Evolutionary conservation across 75 land plant genomes (phyloP).

Genomic region (Picea glauca): DNA sequence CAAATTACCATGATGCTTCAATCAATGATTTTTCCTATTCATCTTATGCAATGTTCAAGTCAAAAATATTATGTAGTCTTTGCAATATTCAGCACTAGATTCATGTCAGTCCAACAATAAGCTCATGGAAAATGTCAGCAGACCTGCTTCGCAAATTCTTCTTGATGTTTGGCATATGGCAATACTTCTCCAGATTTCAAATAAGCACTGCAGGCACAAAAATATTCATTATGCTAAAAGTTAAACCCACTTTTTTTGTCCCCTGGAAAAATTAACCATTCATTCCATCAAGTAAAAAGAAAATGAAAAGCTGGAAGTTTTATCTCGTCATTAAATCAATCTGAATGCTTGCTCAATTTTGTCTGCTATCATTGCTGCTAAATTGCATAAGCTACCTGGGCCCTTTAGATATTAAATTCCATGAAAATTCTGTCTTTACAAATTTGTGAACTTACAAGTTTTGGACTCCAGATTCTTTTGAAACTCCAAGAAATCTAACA

Average conservation of each 20-base stretch:
- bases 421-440: not conserved
- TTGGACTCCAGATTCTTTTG: not conserved
- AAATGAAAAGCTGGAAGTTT: not conserved
- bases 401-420: not conserved
- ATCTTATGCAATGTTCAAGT: not conserved
- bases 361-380: not conserved
- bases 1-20: not conserved
- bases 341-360: not conserved
- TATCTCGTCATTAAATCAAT: not conserved
- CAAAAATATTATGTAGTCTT: not conserved
- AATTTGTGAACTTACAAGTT: constrained; percentile 1
- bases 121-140: not conserved
- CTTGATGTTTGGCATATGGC: constrained; percentile 9
- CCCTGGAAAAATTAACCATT: no score
- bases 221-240: not conserved
- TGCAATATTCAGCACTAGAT: not conserved
- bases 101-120: not conserved
- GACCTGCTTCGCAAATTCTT: constrained; percentile 5
- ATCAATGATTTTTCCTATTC: not conserved
- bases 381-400: not conserved
- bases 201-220: constrained; percentile 8
- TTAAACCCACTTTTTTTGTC: no score
- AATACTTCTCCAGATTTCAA: constrained; percentile 13
- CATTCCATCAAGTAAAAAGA: no score
- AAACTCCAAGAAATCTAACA: constrained; percentile 3